These are phyloP conservation scores for Fusarium succisae DNA, from an alignment of 2,329 filamentous ascomycete species.

Conservation along the genomic window DNA sequence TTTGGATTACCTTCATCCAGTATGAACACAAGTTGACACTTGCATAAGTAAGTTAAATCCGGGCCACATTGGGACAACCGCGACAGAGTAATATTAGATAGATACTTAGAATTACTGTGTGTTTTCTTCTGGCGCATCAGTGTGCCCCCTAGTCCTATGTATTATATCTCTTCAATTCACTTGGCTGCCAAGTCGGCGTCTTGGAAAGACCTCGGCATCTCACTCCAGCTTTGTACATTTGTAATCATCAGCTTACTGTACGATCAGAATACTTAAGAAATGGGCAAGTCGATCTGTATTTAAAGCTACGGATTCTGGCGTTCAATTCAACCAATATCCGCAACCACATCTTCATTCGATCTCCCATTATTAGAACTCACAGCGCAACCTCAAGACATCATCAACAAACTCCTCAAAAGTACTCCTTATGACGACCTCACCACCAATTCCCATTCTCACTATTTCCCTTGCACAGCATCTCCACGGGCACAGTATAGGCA, in stretches of 20 bases:
- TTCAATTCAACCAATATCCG: rapidly evolving
- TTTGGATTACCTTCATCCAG: rapidly evolving
- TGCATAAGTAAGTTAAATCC: too few relatives aligned
- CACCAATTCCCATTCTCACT: not conserved
- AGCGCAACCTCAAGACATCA: not conserved
- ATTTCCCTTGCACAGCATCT: conserved; percentile 11
- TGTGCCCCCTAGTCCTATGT: rapidly evolving
- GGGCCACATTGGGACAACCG: too few relatives aligned
- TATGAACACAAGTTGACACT: too few relatives aligned
- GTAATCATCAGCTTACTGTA: not conserved
- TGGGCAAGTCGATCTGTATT: rapidly evolving
- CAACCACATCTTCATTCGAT: rapidly evolving
- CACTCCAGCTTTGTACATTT: not conserved
- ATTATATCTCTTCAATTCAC: rapidly evolving
- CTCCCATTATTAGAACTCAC: rapidly evolving
- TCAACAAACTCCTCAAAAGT: rapidly evolving
- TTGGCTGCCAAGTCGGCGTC: not conserved
- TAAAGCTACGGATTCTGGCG: rapidly evolving
- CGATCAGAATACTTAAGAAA: rapidly evolving
- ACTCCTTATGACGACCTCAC: not conserved
- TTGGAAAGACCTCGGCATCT: not conserved
- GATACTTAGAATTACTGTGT: not conserved
- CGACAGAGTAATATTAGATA: rapidly evolving
- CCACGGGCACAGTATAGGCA: not conserved
- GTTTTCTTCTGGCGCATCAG: not conserved